phyloP scores from a whole-genome alignment of 257 asterid genomes.

The Solanum microdontum region DNA sequence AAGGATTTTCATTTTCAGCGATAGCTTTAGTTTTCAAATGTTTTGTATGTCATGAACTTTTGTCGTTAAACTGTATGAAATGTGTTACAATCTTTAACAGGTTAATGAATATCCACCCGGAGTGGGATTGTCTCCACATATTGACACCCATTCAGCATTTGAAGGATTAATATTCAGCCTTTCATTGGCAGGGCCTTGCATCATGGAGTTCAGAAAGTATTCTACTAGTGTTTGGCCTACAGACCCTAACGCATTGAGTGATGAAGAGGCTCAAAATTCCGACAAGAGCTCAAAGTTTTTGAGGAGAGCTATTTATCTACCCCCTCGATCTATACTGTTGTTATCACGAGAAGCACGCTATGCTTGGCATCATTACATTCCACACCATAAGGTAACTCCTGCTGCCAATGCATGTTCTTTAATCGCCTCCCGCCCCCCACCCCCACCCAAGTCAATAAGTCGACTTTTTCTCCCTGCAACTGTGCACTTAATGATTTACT shows the following conservation, averaged over 20 bases:
- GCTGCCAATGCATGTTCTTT: background rate
- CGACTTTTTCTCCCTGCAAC: background rate
- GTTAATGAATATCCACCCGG: conserved; percentile 96
- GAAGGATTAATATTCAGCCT: conserved; percentile 85
- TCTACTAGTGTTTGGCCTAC: conserved; percentile 46
- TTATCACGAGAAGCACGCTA: conserved; percentile 86
- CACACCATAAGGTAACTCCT: conserved; percentile 76
- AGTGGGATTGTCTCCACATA: conserved; percentile 91
- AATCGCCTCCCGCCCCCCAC: background rate
- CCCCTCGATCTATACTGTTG: conserved; percentile 77
- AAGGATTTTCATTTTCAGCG: background rate
- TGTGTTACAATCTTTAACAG: conserved; percentile 24
- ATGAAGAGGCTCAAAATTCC: conserved; percentile 22
- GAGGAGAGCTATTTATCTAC: conserved; percentile 74
- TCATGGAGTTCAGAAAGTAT: conserved; percentile 93
- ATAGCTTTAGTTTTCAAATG: background rate
- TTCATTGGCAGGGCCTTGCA: conserved; percentile 88
- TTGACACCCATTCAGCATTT: conserved; percentile 97
- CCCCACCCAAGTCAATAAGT: background rate
- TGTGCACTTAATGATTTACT: background rate
- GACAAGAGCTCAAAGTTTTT: conserved; percentile 29
- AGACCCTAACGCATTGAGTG: conserved; percentile 17
- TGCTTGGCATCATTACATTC: conserved; percentile 99
- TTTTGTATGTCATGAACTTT: background rate
- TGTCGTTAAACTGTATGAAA: background rate